phyloP scores from a whole-genome alignment of 2,329 filamentous ascomycete species.

The Cercospora sojina region DNA sequence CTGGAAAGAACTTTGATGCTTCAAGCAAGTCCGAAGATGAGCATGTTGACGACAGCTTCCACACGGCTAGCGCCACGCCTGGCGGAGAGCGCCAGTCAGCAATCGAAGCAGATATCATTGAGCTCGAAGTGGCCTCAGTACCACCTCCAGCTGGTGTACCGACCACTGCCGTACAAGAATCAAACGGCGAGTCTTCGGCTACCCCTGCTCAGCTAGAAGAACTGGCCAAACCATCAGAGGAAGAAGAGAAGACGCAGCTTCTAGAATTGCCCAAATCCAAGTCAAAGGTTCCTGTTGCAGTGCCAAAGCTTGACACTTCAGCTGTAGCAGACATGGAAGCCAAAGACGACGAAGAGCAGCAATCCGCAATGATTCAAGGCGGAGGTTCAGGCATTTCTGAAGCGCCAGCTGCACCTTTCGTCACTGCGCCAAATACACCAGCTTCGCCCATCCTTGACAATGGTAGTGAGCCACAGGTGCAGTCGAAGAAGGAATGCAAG shows the following conservation, averaged over 20 bases:
- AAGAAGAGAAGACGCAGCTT: conserved; percentile 19
- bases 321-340: neutral
- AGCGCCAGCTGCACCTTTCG: conserved; percentile 21
- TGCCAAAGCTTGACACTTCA: conserved; percentile 11
- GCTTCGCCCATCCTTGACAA: conserved; percentile 12
- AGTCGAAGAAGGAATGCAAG: conserved; percentile 6
- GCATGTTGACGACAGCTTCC: conserved; percentile 36
- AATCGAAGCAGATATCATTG: neutral
- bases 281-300: conserved; percentile 13
- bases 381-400: conserved; percentile 22
- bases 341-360: neutral
- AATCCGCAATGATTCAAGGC: conserved; percentile 11
- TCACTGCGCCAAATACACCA: conserved; percentile 31
- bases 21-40: conserved; percentile 26
- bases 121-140: neutral
- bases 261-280: conserved; percentile 15
- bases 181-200: neutral
- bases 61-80: conserved; percentile 34
- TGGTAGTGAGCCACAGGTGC: neutral
- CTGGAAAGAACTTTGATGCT: neutral
- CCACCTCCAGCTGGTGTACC: neutral
- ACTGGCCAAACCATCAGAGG: conserved; percentile 2
- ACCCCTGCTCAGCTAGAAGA: neutral
- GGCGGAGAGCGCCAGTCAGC: neutral
- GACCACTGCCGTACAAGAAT: neutral